Evolutionary conservation across 192 early-diverging fungal genomes (phyloP), one percentile per base, ranked within the genome.

Genomic region (Podila epigama): DNA sequence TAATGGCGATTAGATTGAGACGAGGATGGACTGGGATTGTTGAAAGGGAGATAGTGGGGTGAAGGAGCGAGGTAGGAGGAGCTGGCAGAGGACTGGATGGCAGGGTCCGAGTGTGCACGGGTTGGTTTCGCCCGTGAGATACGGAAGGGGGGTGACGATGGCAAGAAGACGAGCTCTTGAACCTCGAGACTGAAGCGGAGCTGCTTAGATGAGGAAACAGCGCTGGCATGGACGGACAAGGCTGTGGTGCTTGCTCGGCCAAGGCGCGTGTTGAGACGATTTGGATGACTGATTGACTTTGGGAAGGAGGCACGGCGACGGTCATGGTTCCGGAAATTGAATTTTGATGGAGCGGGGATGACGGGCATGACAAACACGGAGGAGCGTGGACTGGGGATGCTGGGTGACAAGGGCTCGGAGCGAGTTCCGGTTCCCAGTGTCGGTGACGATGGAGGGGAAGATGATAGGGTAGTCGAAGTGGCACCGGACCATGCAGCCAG

Each of bases 161-260:
- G 65, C 35, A 75, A 51, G 44, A 75, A 75, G 28, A 75, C 54
- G 44, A 75, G 37, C 32, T 75, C 72, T 16, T 75, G 72, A 15
- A 75, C 72, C 28, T 75, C 72, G 11, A 75, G 57, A 58, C 65
- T 75, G 54, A 75, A 75, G 29, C 72, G 51, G 42, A 75, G 36
- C 16, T 75, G 72, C 58, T 75, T 75, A 27, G 48, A 16, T 5
- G 53, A 48, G 0, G 52, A n/a, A n/a, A n/a, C n/a, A n/a, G n/a
- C n/a, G n/a, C n/a, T 59, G 0, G 53, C 18, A 15, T 16, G 27
- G 40, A 58, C 12, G 31, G 28, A 34, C 42, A 67, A 9, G 52
- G 53, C 65, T n/a, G 63, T 18, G 57, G 65, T 66, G 28, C n/a
- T n/a, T n/a, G n/a, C n/a, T n/a, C n/a, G n/a, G n/a, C n/a, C n/a